Evolutionary conservation across 1,284 basidiomycete species (phyloP).

Genomic region (Rhodotorula sp.): DNA sequence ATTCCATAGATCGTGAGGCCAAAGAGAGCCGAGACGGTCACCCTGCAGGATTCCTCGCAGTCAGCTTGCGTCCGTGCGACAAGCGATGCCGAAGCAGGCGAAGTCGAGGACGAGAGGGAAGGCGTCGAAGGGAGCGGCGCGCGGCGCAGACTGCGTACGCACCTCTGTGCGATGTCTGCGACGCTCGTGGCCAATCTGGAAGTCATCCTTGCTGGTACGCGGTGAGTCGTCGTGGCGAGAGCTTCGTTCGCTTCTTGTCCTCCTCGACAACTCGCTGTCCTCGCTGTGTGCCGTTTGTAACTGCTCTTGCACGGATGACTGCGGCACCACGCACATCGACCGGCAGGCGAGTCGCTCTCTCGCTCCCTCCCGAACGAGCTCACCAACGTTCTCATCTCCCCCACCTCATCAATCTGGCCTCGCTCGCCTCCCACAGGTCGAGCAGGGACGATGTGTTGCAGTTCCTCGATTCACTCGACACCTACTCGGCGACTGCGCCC

Average conservation of each 20-base stretch:
- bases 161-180: slow-evolving; percentile 19
- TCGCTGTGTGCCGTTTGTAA: neutral
- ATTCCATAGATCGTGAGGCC: slow-evolving; percentile 33
- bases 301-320: too few species aligned
- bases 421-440: neutral
- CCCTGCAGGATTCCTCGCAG: neutral
- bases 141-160: neutral
- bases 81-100: neutral
- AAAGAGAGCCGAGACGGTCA: slow-evolving; percentile 32
- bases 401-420: neutral
- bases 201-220: neutral
- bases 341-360: slow-evolving; percentile 3
- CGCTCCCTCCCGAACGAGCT: neutral
- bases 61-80: too few species aligned
- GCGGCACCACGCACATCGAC: slow-evolving; percentile 6
- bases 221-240: neutral
- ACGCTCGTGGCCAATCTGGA: neutral
- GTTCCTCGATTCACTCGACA: slow-evolving; percentile 86
- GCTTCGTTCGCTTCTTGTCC: neutral
- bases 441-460: slow-evolving; percentile 66
- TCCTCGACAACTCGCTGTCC: neutral
- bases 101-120: neutral
- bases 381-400: slow-evolving; percentile 2
- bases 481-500: slow-evolving; percentile 54
- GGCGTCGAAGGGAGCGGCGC: neutral